Conservation (phyloP, 169 alveolate genomes). For the Toxoplasma gondii region DNA sequence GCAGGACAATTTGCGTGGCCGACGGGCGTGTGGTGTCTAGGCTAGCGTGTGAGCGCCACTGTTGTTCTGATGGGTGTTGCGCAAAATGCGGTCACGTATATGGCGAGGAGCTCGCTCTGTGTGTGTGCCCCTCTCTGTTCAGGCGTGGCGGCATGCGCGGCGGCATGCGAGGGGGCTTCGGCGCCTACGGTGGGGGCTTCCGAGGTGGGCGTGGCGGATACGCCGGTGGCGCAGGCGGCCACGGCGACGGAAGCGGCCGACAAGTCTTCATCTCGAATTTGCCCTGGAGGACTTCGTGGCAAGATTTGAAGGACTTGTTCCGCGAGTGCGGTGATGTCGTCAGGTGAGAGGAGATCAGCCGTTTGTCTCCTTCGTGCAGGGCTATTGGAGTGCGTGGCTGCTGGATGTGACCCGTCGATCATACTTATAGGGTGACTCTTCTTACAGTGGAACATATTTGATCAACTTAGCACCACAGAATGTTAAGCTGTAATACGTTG, state of each 20-base stretch:
- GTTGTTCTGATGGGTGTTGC: not conserved
- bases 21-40: not conserved
- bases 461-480: too few species aligned
- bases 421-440: too few species aligned
- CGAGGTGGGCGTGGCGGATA: slow-evolving; percentile 64
- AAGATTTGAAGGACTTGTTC: slow-evolving; percentile 71
- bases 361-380: too few species aligned
- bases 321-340: slow-evolving; percentile 71
- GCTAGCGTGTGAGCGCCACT: not conserved
- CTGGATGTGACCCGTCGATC: too few species aligned
- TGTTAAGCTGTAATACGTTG: too few species aligned
- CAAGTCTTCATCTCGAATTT: slow-evolving; percentile 68
- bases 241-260: slow-evolving; percentile 52
- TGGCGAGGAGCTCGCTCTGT: not conserved
- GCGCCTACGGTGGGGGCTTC: slow-evolving; percentile 62
- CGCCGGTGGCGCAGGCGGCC: slow-evolving; percentile 61
- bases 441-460: too few species aligned
- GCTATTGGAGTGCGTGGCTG: too few species aligned
- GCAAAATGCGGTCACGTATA: not conserved
- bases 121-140: not conserved
- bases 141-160: slow-evolving; percentile 68
- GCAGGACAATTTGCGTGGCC: not conserved
- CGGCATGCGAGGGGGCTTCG: slow-evolving; percentile 67
- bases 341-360: slow-evolving; percentile 31
- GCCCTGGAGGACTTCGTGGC: slow-evolving; percentile 74